Conservation (phyloP, 208 protist genomes). For the Crithidia sp. region DNA sequence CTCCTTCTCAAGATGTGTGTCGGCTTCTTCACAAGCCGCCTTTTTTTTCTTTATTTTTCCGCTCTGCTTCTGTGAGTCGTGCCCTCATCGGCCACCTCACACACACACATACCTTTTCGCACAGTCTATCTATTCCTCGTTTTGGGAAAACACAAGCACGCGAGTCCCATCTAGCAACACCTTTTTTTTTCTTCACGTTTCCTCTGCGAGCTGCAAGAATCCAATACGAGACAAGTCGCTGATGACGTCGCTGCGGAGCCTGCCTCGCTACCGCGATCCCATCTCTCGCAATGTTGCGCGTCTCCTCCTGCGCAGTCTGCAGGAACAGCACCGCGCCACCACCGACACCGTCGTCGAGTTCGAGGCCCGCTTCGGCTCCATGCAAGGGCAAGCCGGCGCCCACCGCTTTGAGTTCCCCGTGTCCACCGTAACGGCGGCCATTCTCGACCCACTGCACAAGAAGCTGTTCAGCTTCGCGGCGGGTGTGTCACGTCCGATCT, state of each 20-base stretch:
- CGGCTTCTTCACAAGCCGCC: too few species aligned
- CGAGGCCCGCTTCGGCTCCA: conserved; percentile 62
- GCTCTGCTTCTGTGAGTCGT: too few species aligned
- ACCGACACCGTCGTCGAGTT: conserved; percentile 46
- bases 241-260: conserved; percentile 9
- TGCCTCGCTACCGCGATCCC: conserved; percentile 58
- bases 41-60: too few species aligned
- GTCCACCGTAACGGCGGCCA: conserved; percentile 33
- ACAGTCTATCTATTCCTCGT: too few species aligned
- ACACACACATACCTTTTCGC: background rate
- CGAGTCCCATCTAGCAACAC: too few species aligned
- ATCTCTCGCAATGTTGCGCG: conserved; percentile 38
- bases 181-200: too few species aligned
- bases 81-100: background rate
- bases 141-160: too few species aligned
- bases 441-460: conserved; percentile 34
- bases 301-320: conserved; percentile 44
- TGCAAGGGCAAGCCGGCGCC: conserved; percentile 24
- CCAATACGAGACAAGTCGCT: too few species aligned
- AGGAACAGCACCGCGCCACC: conserved; percentile 38
- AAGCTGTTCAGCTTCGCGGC: conserved; percentile 30
- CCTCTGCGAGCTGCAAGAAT: too few species aligned
- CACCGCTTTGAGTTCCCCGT: conserved; percentile 40
- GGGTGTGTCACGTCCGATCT: background rate
- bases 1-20: too few species aligned